Evolutionary conservation across 441 rosid species (phyloP).

Genomic region (Eruca vesicaria): DNA sequence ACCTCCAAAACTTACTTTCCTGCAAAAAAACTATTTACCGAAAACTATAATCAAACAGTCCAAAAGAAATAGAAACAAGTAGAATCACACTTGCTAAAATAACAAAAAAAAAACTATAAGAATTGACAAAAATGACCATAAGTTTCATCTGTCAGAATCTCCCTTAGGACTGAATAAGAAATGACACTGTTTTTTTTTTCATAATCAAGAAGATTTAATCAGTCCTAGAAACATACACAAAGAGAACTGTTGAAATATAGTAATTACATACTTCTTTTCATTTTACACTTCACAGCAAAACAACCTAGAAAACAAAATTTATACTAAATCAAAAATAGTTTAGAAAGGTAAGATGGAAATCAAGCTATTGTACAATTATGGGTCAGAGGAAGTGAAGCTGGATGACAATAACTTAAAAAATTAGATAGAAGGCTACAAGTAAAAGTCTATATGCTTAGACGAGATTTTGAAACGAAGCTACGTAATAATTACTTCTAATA

Average conservation of each 20-base stretch:
- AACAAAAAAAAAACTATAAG: no score
- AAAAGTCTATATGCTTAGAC: slow-evolving; percentile 7
- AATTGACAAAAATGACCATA: background rate
- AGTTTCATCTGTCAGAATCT: background rate
- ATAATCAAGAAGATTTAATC: no score
- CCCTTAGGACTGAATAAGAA: background rate
- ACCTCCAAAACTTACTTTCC: no score
- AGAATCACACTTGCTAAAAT: no score
- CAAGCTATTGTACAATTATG: background rate
- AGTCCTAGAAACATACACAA: background rate
- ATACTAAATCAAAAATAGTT: background rate
- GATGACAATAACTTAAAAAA: background rate
- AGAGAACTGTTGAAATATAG: background rate
- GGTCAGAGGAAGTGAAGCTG: slow-evolving; percentile 16
- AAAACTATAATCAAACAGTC: no score
- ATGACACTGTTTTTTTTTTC: no score
- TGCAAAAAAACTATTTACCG: no score
- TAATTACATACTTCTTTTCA: background rate
- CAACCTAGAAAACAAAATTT: background rate
- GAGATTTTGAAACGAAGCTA: slow-evolving; percentile 21
- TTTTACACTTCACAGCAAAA: background rate
- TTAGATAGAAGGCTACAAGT: background rate
- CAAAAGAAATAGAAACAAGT: no score
- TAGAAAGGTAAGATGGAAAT: background rate
- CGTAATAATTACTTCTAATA: background rate